Base-by-base conservation (phyloP, 768 basidiomycete genomes). In the Gautieria morchelliformis region DNA sequence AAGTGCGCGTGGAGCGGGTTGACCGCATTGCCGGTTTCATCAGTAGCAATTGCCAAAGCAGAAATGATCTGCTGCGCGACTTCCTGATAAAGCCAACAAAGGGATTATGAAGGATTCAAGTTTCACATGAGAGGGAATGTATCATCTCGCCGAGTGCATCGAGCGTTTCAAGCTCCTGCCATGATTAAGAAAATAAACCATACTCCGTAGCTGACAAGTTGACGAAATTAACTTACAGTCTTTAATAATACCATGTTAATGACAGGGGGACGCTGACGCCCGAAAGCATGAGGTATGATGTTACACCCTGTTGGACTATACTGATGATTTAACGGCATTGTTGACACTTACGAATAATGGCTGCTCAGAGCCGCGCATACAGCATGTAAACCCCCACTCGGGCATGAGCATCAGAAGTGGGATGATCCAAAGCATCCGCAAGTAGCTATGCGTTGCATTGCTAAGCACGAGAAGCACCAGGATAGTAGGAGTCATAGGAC, bases 71-170 rank as follows among this genome's bases (percentile, higher is more conserved):
- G 79, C 33, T 76, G 74, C 15, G 82, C 79, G 56, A 84, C 70
- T 73, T 82, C 80, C 79, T 81, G 57, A 24, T 17, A 35, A 9
- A 22, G 15, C 48, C 4, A 44, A 49, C 32, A 17, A 49, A 44
- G 32, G 37, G 9, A 47, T 33, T 46, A 53, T 19, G 11, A 17
- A 27, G 6, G 7, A 44, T 3, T 41, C 52, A 20, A 44, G 20
- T 10, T 30, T 57, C 27, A 17, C 17, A 59, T 8, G 24, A 19
- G 56, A 35, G 46, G 40, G 39, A 15, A 55, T 60, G 27, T 60
- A 77, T 78, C 82, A 84, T 83, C 63, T 84, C 81, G 2, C 81
- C 80, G 22, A 84, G 74, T 19, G 81, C 79, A 60, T 83, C 82
- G 15, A 83, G 80, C 20, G 82, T 75, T n/a, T 81, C 79, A 42